phyloP scores from a whole-genome alignment of 306 rosid genomes.

The Clitoria ternatea region DNA sequence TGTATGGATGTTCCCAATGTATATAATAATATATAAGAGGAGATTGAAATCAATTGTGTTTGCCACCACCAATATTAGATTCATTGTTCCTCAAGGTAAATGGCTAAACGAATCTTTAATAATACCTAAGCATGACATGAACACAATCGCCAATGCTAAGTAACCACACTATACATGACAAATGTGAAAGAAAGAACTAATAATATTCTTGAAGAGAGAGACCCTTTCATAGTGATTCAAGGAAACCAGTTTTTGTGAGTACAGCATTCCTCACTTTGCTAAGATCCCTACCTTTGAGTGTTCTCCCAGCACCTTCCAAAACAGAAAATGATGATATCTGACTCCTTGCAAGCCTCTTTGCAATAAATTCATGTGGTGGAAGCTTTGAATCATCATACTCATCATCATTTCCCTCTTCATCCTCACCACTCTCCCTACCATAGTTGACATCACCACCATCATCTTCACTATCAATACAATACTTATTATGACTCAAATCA shows the following conservation, averaged over 20 bases:
- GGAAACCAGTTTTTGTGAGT: conserved; percentile 69
- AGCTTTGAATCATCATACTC: conserved; percentile 39
- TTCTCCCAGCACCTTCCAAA: conserved; percentile 88
- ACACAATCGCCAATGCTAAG: conserved; percentile 7
- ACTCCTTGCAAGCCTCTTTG: conserved; percentile 74
- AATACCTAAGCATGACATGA: conserved; percentile 16
- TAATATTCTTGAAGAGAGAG: neutral
- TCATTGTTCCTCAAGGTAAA: conserved; percentile 1
- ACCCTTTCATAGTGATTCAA: conserved; percentile 46
- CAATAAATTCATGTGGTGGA: conserved; percentile 80
- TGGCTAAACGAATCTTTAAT: neutral
- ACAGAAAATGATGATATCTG: conserved; percentile 84
- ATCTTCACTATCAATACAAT: neutral
- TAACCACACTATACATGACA: conserved; percentile 20
- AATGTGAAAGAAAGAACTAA: conserved; percentile 12
- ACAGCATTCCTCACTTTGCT: conserved; percentile 83
- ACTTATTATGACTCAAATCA: neutral
- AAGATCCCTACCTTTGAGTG: conserved; percentile 85
- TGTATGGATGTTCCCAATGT: conserved; percentile 18
- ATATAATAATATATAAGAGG: neutral
- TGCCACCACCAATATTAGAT: conserved; percentile 7
- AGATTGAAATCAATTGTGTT: neutral
- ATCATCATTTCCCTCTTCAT: conserved; percentile 29
- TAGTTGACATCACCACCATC: neutral
- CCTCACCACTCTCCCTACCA: conserved; percentile 34